phyloP scores from a whole-genome alignment of 768 basidiomycete species.

The Cystofilobasidium macerans region DNA sequence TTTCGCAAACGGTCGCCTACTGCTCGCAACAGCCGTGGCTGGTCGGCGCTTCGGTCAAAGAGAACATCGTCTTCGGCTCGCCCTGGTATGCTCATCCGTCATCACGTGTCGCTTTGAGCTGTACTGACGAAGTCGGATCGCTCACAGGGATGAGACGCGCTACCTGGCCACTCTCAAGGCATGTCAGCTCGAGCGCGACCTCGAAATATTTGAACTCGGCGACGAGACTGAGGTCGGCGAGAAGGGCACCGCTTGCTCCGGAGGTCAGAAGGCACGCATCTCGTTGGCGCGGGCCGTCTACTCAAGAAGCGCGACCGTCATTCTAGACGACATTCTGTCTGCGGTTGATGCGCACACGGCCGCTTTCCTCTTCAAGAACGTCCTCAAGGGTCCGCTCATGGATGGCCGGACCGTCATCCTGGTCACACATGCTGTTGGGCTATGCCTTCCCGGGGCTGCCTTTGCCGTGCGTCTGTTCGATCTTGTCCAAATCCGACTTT shows the following conservation, averaged over 20 bases:
- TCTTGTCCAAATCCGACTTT: background rate
- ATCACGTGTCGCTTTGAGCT: too few relatives aligned
- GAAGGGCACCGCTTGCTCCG: constrained; percentile 33
- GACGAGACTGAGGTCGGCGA: constrained; percentile 43
- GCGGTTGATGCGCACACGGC: constrained; percentile 63
- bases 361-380: constrained; percentile 66
- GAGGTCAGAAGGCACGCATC: constrained; percentile 47
- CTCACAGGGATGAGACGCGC: constrained; percentile 51
- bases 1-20: constrained; percentile 22
- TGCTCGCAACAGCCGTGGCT: constrained; percentile 21
- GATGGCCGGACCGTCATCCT: constrained; percentile 67
- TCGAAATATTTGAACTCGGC: constrained; percentile 69
- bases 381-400: constrained; percentile 66
- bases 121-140: background rate
- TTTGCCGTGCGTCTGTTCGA: constrained; percentile 29
- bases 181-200: constrained; percentile 59
- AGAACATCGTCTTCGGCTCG: constrained; percentile 23
- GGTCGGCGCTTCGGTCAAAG: constrained; percentile 13
- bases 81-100: background rate
- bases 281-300: constrained; percentile 15
- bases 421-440: constrained; percentile 44
- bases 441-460: constrained; percentile 34
- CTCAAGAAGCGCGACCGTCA: constrained; percentile 22
- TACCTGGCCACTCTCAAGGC: constrained; percentile 69
- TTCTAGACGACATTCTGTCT: constrained; percentile 11